phyloP scores from a whole-genome alignment of 2,329 filamentous ascomycete genomes.

The Aspergillus cejpii region DNA sequence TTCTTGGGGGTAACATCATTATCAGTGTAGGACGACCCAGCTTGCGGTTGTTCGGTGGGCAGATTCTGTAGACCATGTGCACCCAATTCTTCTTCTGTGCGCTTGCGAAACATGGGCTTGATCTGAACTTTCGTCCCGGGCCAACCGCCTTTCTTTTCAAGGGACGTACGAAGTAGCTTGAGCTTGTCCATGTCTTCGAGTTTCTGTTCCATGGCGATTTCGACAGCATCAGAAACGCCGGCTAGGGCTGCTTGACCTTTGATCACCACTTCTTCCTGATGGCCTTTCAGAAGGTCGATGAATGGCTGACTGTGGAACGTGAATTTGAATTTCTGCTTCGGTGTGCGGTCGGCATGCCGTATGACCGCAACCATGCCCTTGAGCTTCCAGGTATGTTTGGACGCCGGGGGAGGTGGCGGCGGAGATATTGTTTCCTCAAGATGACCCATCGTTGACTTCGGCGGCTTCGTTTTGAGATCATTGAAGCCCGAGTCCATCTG shows the following conservation, averaged over 20 bases:
- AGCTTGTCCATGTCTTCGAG: conserved; percentile 83
- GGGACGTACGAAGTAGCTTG: conserved; percentile 72
- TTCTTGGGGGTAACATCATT: conserved; percentile 20
- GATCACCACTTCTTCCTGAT: conserved; percentile 91
- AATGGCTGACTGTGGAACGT: conserved; percentile 97
- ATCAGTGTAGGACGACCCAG: conserved; percentile 14
- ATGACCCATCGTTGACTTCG: conserved; percentile 22
- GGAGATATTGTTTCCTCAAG: conserved; percentile 18
- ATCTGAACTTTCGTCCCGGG: conserved; percentile 97
- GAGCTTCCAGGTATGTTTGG: conserved; percentile 93
- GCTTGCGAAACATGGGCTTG: conserved; percentile 96
- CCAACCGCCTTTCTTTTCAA: conserved; percentile 89
- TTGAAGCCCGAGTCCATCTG: conserved; percentile 15
- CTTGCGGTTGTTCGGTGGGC: conserved; percentile 6
- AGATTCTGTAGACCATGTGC: conserved; percentile 21
- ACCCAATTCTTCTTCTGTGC: conserved; percentile 57
- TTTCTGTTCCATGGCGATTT: conserved; percentile 67
- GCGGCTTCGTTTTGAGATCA: conserved; percentile 20
- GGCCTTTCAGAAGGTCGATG: conserved; percentile 86
- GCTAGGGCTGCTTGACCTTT: conserved; percentile 84
- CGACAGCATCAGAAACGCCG: conserved; percentile 84
- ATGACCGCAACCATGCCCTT: conserved; percentile 97
- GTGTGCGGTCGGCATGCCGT: conserved; percentile 90
- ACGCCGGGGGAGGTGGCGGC: conserved; percentile 55
- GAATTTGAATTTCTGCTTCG: conserved; percentile 99